These are phyloP conservation scores for Asterionellopsis glacialis DNA, from an alignment of 108 stramenopile genomes.

Conservation along the genomic window DNA sequence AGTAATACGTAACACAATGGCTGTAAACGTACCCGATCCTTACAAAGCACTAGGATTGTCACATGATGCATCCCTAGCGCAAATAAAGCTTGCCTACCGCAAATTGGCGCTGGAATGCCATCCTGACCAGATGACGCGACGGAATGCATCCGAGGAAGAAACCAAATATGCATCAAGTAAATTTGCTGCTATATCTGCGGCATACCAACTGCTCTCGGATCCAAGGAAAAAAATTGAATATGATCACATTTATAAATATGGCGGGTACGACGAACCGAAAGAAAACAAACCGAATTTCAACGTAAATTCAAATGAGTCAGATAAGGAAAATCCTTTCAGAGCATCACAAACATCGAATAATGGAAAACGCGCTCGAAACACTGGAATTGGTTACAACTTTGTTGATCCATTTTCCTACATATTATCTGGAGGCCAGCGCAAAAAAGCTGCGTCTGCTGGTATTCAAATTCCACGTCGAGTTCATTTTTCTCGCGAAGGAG, in stretches of 20 bases:
- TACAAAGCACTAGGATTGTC: constrained; percentile 60
- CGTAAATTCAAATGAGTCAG: neutral
- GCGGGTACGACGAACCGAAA: constrained; percentile 22
- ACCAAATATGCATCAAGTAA: constrained; percentile 16
- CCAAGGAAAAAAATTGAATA: constrained; percentile 37
- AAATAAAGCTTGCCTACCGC: constrained; percentile 55
- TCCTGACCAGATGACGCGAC: constrained; percentile 38
- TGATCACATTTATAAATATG: constrained; percentile 34
- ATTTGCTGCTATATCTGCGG: constrained; percentile 46
- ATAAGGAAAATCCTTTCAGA: neutral
- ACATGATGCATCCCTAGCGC: constrained; percentile 37
- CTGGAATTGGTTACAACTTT: constrained; percentile 29
- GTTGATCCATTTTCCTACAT: constrained; percentile 27
- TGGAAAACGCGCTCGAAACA: neutral
- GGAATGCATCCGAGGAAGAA: constrained; percentile 12
- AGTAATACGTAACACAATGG: too few relatives aligned
- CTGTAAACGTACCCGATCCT: constrained; percentile 27
- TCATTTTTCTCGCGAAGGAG: constrained; percentile 4
- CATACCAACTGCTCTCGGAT: constrained; percentile 51
- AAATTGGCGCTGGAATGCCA: constrained; percentile 44
- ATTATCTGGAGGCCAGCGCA: constrained; percentile 10
- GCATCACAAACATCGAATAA: neutral
- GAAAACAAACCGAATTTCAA: neutral
- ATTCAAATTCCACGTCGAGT: constrained; percentile 27
- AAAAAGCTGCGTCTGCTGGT: constrained; percentile 18